A percentile compares a stretch with the other conserved stretches of the same genome.
phyloP scores from a whole-genome alignment of 345 rosid species.

The Syzygium grande region DNA sequence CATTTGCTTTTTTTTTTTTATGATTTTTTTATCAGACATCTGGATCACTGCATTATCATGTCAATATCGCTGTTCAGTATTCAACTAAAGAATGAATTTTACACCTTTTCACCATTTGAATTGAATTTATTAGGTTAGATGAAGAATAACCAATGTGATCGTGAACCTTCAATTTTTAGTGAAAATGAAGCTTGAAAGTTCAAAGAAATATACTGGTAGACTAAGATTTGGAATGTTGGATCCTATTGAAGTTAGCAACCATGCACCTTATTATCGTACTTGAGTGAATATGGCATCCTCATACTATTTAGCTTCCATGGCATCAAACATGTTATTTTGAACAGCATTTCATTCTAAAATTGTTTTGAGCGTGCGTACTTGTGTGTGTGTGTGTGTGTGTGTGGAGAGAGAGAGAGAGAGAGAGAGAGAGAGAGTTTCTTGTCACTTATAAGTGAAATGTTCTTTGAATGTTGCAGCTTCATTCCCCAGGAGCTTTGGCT shows the following conservation, averaged over 20 bases:
- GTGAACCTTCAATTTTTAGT: background rate
- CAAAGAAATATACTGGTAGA: background rate
- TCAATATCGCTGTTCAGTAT: background rate
- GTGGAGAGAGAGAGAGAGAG: too few species aligned
- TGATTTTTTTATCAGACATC: background rate
- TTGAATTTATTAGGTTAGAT: background rate
- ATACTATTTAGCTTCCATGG: background rate
- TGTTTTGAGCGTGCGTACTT: too few species aligned
- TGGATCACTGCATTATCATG: background rate
- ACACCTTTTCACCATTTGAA: background rate
- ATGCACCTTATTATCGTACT: background rate
- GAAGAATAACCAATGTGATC: background rate
- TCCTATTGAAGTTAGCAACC: background rate
- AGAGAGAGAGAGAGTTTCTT: background rate
- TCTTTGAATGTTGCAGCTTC: conserved; percentile 45
- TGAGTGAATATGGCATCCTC: background rate
- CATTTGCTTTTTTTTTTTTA: background rate
- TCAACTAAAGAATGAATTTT: background rate
- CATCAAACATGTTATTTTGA: background rate
- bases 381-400: too few species aligned
- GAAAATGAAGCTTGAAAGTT: background rate
- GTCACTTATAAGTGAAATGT: background rate
- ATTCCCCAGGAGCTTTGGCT: conserved; percentile 91
- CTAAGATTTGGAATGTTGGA: background rate
- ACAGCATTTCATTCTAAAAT: background rate